Evolutionary conservation across 1,284 basidiomycete genomes (phyloP), one percentile per base, ranked within the genome.

Genomic region (Ustilago bromivora): DNA sequence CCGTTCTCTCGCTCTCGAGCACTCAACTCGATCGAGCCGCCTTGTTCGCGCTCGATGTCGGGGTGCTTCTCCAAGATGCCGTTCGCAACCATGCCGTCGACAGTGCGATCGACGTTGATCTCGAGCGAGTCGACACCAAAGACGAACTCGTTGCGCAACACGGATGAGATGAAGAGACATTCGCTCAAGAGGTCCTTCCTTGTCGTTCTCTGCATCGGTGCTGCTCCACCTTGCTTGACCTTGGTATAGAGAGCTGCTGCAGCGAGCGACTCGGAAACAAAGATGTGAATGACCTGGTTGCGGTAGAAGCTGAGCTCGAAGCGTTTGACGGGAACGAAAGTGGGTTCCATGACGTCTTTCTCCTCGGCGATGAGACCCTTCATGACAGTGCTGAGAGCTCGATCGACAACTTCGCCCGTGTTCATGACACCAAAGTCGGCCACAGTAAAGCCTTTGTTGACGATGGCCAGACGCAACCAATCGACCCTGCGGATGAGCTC

Each of bases 241-340:
- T 72, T 77, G 19, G 84, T 87, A 68, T 87, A 87, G 56, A 85
- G 80, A 7, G 84, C 79, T 7, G 73, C 78, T 7, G 73, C 76
- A 5, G 80, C 66, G 35, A 85, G 75, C 43, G 75, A 57, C 58
- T 85, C 84, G 31, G 73, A 73, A 13, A 84, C 83, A 54, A 84
- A 85, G 63, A 84, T 77, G 62, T 84, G 83, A 12, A 85, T 83
- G 51, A 84, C 80, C 71, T 87, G 86, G 59, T 87, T 87, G 46
- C 86, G 84, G 69, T 86, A 86, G 74, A 87, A 86, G 59, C 82
- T 82, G 19, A 87, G 81, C 66, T 86, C 86, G 73, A 87, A 87
- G 9, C 82, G 79, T 54, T 84, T 85, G 11, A 70, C 65, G 2
- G 87, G 85, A 49, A 81, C 78, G 63, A 81, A 84, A 0, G 87